Evolutionary conservation across 2,329 filamentous ascomycete genomes (phyloP).

Genomic region (Aspergillus sp.): DNA sequence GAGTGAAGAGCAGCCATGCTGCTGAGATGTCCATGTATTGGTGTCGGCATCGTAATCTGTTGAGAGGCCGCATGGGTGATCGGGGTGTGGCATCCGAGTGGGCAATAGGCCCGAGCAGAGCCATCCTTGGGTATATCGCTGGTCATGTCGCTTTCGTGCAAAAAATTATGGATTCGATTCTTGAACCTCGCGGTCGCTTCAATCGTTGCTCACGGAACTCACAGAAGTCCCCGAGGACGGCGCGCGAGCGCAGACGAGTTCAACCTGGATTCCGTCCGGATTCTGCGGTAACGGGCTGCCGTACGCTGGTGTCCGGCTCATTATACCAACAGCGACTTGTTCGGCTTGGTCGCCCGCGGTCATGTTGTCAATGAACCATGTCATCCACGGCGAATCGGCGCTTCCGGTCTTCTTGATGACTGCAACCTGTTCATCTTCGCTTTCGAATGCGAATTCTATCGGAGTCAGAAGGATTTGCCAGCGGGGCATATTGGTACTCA

Average conservation of each 20-base stretch:
- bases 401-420: constrained; percentile 36
- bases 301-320: constrained; percentile 39
- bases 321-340: constrained; percentile 44
- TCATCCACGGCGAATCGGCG: constrained; percentile 37
- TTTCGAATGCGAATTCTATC: constrained; percentile 40
- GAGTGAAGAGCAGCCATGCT: constrained; percentile 3
- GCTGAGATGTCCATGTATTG: neutral
- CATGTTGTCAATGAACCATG: constrained; percentile 43
- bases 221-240: constrained; percentile 33
- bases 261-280: constrained; percentile 40
- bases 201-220: constrained; percentile 20
- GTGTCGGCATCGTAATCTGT: neutral
- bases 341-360: constrained; percentile 37
- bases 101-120: neutral
- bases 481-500: constrained; percentile 24
- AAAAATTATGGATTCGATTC: neutral
- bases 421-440: constrained; percentile 29
- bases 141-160: neutral
- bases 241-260: constrained; percentile 43
- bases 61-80: neutral
- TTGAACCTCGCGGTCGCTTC: neutral
- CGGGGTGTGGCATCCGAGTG: neutral
- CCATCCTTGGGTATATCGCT: neutral
- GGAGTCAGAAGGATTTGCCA: constrained; percentile 9
- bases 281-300: constrained; percentile 28